Evolutionary conservation across 306 rosid species (phyloP).

Genomic region (Pyrus pyrifolia): DNA sequence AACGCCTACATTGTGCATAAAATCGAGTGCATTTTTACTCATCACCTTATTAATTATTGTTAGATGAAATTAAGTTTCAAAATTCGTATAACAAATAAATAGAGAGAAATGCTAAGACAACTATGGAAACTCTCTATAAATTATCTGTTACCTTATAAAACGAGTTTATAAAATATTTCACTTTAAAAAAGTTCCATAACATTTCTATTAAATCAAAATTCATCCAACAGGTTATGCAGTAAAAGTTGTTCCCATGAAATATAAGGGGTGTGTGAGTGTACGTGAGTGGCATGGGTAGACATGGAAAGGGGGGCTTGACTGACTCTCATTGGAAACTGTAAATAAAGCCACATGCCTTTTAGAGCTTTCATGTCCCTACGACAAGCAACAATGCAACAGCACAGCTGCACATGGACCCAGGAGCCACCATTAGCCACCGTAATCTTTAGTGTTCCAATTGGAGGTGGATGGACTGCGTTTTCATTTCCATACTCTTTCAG

Average conservation of each 20-base stretch:
- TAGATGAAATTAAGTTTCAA: too few species aligned
- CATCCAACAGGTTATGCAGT: not conserved
- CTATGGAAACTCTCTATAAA: too few species aligned
- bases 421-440: slow-evolving; percentile 2
- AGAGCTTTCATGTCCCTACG: slow-evolving; percentile 25
- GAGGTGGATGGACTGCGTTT: too few species aligned
- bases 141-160: too few species aligned
- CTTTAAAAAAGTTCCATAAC: too few species aligned
- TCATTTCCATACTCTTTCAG: too few species aligned
- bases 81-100: too few species aligned
- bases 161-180: too few species aligned
- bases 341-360: slow-evolving; percentile 14
- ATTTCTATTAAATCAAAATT: too few species aligned
- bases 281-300: not conserved
- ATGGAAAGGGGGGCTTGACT: slow-evolving; percentile 5
- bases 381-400: slow-evolving; percentile 3
- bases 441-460: not conserved
- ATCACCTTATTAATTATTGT: not conserved
- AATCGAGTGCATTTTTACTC: not conserved
- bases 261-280: not conserved
- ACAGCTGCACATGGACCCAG: slow-evolving; percentile 8
- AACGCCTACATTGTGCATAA: not conserved
- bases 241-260: not conserved
- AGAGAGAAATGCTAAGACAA: too few species aligned
- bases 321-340: slow-evolving; percentile 26